Evolutionary conservation across 768 basidiomycete species (phyloP), one percentile per base, ranked within the genome.

Genomic region (Tephrocybe rancida): DNA sequence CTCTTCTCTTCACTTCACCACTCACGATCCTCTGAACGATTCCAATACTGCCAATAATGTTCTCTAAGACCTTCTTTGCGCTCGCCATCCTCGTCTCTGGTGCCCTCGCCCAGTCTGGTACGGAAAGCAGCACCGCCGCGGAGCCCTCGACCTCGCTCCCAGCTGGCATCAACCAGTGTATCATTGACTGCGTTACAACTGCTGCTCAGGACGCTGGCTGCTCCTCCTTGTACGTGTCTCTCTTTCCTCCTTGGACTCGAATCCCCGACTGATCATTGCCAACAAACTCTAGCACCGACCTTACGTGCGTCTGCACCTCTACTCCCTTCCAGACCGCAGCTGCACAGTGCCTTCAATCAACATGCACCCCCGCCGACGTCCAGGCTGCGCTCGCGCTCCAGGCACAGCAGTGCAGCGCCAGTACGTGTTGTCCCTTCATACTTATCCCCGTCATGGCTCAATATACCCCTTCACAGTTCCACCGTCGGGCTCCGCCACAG

Each of bases 221-320:
- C 30, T 32, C 30, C 18, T 0, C 30, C 30, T 32, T 7, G 30
- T 32, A 32, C 30, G 30, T 32, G 6, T 13, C 30, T 13, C 13
- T 32, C 13, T 19, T 21, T 48, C 19, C 19, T 4, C 16, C 5
- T 32, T 11, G 48, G 56, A 25, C 32, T 52, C 35, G 30, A 7
- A 32, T n/a, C n/a, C n/a, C n/a, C n/a, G n/a, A n/a, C n/a, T n/a
- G 30, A 13, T 6, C 30, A 13, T 32, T 32, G 30, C 6, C 30
- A 24, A 19, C 6, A 16, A 10, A 11, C 7, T 6, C 16, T 44
- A 80, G 80, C 61, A 61, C 73, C 11, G 61, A 80, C 60, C 0
- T 74, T n/a, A 0, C 52, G 0, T 81, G 79, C 47, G 57, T 76
- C 19, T 81, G 79, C 65, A 60, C 68, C 2, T 74, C 67, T 45